Conservation (phyloP, 495 filamentous ascomycete species). For the Penicillium lividum region DNA sequence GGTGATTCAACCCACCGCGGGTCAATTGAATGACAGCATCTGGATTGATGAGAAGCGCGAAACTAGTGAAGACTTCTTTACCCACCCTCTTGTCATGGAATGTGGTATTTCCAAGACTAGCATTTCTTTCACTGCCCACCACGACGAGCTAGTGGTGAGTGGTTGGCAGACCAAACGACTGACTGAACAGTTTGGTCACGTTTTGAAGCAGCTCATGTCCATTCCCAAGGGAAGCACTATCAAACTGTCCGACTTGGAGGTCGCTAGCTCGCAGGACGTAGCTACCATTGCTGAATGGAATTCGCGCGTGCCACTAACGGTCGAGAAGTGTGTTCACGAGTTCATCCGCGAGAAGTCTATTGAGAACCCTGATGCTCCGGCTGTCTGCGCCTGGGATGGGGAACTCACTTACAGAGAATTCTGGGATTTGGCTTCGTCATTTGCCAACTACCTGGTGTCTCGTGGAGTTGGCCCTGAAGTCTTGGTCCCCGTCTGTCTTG, state of each 20-base stretch:
- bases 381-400: slow-evolving; percentile 48
- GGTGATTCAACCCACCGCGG: slow-evolving; percentile 51
- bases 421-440: slow-evolving; percentile 34
- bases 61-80: slow-evolving; percentile 47
- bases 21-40: slow-evolving; percentile 31
- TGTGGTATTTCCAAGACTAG: slow-evolving; percentile 36
- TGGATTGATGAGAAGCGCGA: slow-evolving; percentile 50
- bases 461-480: slow-evolving; percentile 51
- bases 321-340: slow-evolving; percentile 52
- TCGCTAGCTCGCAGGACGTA: slow-evolving; percentile 38
- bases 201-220: slow-evolving; percentile 37
- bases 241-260: slow-evolving; percentile 35
- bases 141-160: slow-evolving; percentile 41
- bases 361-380: slow-evolving; percentile 35
- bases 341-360: slow-evolving; percentile 31
- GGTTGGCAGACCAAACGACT: slow-evolving; percentile 39
- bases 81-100: slow-evolving; percentile 51
- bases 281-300: slow-evolving; percentile 38
- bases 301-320: slow-evolving; percentile 20
- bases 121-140: slow-evolving; percentile 35
- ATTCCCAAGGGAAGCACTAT: slow-evolving; percentile 26
- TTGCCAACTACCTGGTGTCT: slow-evolving; percentile 39
- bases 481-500: slow-evolving; percentile 57
- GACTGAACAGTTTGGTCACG: slow-evolving; percentile 33
- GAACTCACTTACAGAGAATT: slow-evolving; percentile 44